phyloP scores from a whole-genome alignment of 2,329 filamentous ascomycete species.

The Aspergillus nomiae region DNA sequence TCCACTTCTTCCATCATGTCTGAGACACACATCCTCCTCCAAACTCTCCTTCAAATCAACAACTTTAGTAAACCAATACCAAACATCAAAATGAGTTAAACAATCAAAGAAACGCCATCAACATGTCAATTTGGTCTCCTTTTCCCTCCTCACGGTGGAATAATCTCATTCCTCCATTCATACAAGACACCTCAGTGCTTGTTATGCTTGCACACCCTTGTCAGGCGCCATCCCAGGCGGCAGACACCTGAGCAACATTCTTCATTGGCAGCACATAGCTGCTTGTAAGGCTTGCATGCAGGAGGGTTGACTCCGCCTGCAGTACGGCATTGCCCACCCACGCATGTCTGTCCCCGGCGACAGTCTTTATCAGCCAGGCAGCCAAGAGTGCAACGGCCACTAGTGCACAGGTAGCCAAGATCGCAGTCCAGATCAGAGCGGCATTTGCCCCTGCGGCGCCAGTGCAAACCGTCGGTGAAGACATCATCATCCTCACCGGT shows the following conservation, averaged over 20 bases:
- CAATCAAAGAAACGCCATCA: not conserved
- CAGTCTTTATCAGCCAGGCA: conserved; percentile 8
- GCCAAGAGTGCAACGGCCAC: conserved; percentile 2
- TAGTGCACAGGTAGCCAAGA: conserved; percentile 7
- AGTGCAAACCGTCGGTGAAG: not conserved
- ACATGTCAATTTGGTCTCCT: not conserved
- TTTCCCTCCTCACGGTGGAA: no score
- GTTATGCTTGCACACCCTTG: not conserved
- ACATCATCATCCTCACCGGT: not conserved
- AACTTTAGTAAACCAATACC: no score
- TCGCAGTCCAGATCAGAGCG: conserved; percentile 5
- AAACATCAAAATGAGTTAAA: not conserved
- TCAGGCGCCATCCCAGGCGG: not conserved
- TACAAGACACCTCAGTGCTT: not conserved
- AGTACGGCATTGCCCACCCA: not conserved
- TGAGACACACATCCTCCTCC: not conserved
- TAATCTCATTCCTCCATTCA: not conserved
- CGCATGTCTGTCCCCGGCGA: conserved; percentile 2
- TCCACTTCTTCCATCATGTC: not conserved
- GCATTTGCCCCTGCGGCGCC: not conserved
- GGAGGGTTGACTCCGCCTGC: not conserved
- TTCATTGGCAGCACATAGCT: not conserved
- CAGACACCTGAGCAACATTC: conserved; percentile 6
- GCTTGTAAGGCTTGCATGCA: not conserved
- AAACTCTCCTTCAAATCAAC: no score